Base-by-base conservation (phyloP, 352 stramenopile genomes). In the Phytophthora pini region DNA sequence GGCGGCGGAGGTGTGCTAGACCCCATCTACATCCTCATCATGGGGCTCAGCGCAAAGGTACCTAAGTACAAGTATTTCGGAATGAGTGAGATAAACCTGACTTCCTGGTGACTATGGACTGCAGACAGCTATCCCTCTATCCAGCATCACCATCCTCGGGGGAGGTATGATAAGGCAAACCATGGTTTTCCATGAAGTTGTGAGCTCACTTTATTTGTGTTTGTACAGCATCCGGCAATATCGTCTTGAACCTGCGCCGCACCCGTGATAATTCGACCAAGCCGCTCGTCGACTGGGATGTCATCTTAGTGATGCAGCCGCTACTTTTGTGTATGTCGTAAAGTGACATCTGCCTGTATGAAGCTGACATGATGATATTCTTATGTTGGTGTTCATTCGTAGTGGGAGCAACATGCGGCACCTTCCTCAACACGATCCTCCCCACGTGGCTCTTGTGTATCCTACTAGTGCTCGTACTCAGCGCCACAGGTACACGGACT, bases 251-350 rank as follows among this genome's bases (percentile, higher is more conserved):
- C 70, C 51, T 90, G 4, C 68, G 65, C 20, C 98, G 97, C 72
- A 79, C 93, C 22, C 94, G 98, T 60, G 89, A 93, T 12, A 72
- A 86, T 31, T 92, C 90, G 2, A 89, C 97, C 53, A 66, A 93
- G 40, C 93, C 95, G 15, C 77, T 99, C 5, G 96, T 99, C 11
- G 95, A 99, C 81, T 99, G 97, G 97, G 95, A 99, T 74, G 80
- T 98, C 32, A 97, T 99, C 52, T 67, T 99, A 8, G 87, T 98
- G 6, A 98, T 99, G 95, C 95, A 99, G 73, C 97, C 97, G 5
- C 79, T 98, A 62, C 65, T 20, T 20, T 20, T 20, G 17, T 20
- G 17, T 20, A 20, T 20, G 17, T 20, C 17, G 17, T 20, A 20
- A 20, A 20, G 17, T 20, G 17, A 20, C 17, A 20, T 20, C 17